Evolutionary conservation across 2,329 filamentous ascomycete species (phyloP).

Genomic region (Fusarium dimerum): DNA sequence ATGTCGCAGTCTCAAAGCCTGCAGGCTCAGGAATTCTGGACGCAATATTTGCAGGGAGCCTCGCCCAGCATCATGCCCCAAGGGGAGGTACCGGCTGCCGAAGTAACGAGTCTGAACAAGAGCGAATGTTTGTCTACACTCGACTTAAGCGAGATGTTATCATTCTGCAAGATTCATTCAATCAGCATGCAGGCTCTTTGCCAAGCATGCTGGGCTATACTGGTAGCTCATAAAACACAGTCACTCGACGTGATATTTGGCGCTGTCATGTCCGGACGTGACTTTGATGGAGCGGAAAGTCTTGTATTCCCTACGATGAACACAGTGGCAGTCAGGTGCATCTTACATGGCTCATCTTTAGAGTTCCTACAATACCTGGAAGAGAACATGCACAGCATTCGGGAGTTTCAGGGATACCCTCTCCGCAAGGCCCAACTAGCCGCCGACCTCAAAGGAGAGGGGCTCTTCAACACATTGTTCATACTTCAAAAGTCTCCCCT

Average conservation of each 20-base stretch:
- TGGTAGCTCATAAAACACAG: constrained; percentile 63
- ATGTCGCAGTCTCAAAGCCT: constrained; percentile 18
- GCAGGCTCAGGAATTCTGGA: constrained; percentile 64
- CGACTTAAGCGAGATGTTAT: constrained; percentile 27
- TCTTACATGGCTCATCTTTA: constrained; percentile 67
- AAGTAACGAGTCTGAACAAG: constrained; percentile 4
- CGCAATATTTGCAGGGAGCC: constrained; percentile 60
- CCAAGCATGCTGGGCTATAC: constrained; percentile 73
- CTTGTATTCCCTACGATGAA: constrained; percentile 92
- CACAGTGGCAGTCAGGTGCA: constrained; percentile 72
- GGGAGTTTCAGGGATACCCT: constrained; percentile 76
- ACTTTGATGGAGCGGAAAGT: constrained; percentile 65
- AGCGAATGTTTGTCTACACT: constrained; percentile 14
- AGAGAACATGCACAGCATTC: constrained; percentile 63
- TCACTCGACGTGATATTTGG: constrained; percentile 80
- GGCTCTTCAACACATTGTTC: constrained; percentile 58
- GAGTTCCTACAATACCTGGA: constrained; percentile 75
- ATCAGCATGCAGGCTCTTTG: constrained; percentile 77
- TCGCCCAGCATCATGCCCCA: constrained; percentile 36
- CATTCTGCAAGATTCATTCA: constrained; percentile 65
- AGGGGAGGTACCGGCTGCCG: neutral
- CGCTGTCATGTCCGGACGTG: constrained; percentile 81
- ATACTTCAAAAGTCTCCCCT: constrained; percentile 48
- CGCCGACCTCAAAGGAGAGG: constrained; percentile 35
- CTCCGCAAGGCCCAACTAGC: constrained; percentile 66